Evolutionary conservation across 441 rosid genomes (phyloP).

Genomic region (Adansonia rubrostipa): DNA sequence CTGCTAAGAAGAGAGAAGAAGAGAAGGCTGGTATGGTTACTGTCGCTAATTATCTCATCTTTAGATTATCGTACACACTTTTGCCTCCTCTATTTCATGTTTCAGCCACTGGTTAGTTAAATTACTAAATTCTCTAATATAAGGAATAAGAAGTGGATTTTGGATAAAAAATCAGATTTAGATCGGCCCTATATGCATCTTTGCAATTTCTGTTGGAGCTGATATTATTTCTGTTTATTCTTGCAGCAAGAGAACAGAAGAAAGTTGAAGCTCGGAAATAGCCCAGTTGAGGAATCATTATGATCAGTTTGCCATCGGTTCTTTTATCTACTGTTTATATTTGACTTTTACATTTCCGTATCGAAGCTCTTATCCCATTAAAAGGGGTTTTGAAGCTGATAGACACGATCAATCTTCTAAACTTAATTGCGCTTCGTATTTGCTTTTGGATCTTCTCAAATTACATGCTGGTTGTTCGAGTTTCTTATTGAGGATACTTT

Average conservation of each 20-base stretch:
- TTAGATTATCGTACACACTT: neutral
- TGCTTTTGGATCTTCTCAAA: slow-evolving; percentile 13
- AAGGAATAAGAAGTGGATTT: neutral
- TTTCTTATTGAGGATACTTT: neutral
- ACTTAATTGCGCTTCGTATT: neutral
- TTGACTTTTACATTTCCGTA: neutral
- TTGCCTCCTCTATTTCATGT: neutral
- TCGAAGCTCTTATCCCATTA: slow-evolving; percentile 16
- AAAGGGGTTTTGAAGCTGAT: slow-evolving; percentile 6
- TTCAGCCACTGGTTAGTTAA: neutral
- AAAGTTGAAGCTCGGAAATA: slow-evolving; percentile 77
- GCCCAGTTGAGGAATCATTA: slow-evolving; percentile 21
- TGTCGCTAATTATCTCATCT: neutral
- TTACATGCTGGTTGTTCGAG: neutral
- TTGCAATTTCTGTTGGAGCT: slow-evolving; percentile 17
- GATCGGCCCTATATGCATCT: neutral
- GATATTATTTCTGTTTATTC: neutral
- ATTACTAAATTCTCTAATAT: neutral
- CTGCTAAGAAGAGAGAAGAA: slow-evolving; percentile 92
- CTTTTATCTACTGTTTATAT: neutral
- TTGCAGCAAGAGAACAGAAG: slow-evolving; percentile 82
- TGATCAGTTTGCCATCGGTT: neutral
- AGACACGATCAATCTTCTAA: neutral
- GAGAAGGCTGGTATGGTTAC: slow-evolving; percentile 78
- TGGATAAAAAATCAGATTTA: neutral